A percentile compares a stretch with the other conserved stretches of the same genome.
These are phyloP conservation scores for Fusarium equiseti DNA, from an alignment of 2,329 filamentous ascomycete genomes.

Conservation along the genomic window DNA sequence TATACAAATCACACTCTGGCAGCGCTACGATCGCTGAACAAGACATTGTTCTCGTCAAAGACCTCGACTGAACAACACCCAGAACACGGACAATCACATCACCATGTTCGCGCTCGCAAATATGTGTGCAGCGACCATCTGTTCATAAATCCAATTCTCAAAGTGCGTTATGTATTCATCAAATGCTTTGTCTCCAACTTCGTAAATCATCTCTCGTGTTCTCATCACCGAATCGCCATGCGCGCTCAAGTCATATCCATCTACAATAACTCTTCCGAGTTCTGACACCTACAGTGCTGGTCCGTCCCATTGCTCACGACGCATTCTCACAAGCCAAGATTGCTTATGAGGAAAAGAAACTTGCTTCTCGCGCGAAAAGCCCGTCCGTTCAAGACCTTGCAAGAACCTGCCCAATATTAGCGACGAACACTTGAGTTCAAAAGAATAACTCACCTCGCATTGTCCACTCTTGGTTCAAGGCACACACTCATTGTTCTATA, in stretches of 20 bases:
- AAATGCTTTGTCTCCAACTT: not conserved
- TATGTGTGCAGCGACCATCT: not conserved
- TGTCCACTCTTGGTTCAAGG: conserved; percentile 92
- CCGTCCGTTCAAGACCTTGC: conserved; percentile 76
- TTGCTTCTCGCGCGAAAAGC: conserved; percentile 89
- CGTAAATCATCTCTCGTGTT: conserved; percentile 35
- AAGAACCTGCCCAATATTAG: conserved; percentile 50
- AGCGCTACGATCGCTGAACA: not conserved
- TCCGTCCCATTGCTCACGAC: conserved; percentile 82
- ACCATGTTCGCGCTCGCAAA: not conserved
- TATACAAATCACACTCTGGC: not conserved
- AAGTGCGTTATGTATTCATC: not conserved
- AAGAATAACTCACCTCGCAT: conserved; percentile 75
- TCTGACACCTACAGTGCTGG: conserved; percentile 58
- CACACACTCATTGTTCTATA: conserved; percentile 84
- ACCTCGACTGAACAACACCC: not conserved
- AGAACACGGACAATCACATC: fast-evolving
- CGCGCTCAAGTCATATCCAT: not conserved
- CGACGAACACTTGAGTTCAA: fast-evolving
- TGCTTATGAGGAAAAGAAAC: conserved; percentile 93
- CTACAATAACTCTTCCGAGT: not conserved
- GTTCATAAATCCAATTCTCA: not conserved
- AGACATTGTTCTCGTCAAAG: not conserved
- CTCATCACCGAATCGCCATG: conserved; percentile 10
- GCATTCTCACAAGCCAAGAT: conserved; percentile 84